These are phyloP conservation scores for Poronia punctata DNA, from an alignment of 495 filamentous ascomycete genomes.

Conservation along the genomic window DNA sequence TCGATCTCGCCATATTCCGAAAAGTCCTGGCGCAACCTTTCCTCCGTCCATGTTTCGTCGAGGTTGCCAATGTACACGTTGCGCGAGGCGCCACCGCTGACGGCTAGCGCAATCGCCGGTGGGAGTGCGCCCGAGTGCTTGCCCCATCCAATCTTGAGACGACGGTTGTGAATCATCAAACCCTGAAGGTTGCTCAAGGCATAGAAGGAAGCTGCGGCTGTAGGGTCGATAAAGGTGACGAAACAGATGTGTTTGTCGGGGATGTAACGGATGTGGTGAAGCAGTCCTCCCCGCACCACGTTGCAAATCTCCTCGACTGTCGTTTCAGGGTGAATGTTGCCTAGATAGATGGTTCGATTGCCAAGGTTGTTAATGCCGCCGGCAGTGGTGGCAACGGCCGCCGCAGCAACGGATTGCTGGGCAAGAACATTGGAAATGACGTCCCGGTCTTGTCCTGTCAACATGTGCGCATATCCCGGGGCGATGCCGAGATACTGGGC, in stretches of 20 bases:
- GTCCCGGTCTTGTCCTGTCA: slow-evolving; percentile 92
- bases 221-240: slow-evolving; percentile 98
- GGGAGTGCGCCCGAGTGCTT: slow-evolving; percentile 97
- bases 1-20: slow-evolving; percentile 98
- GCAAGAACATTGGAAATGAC: slow-evolving; percentile 92
- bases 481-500: slow-evolving; percentile 97
- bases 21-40: slow-evolving; percentile 91
- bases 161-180: slow-evolving; percentile 97
- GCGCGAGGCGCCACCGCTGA: slow-evolving; percentile 89
- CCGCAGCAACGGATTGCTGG: slow-evolving; percentile 94
- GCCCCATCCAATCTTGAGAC: slow-evolving; percentile 97
- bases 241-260: slow-evolving; percentile 99
- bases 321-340: slow-evolving; percentile 98
- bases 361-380: slow-evolving; percentile 96
- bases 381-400: slow-evolving; percentile 91
- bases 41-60: slow-evolving; percentile 94
- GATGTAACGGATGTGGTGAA: slow-evolving; percentile 98
- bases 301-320: slow-evolving; percentile 99
- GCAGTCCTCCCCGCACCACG: slow-evolving; percentile 82
- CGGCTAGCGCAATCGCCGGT: slow-evolving; percentile 90
- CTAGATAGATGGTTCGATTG: slow-evolving; percentile 94
- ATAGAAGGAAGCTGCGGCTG: slow-evolving; percentile 95
- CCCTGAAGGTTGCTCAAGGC: slow-evolving; percentile 95
- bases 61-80: slow-evolving; percentile 98
- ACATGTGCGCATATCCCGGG: slow-evolving; percentile 92